A percentile compares a stretch with the other conserved stretches of the same genome.
These are phyloP conservation scores for Polyporus arcularius DNA, from an alignment of 768 basidiomycete genomes.

Conservation along the genomic window DNA sequence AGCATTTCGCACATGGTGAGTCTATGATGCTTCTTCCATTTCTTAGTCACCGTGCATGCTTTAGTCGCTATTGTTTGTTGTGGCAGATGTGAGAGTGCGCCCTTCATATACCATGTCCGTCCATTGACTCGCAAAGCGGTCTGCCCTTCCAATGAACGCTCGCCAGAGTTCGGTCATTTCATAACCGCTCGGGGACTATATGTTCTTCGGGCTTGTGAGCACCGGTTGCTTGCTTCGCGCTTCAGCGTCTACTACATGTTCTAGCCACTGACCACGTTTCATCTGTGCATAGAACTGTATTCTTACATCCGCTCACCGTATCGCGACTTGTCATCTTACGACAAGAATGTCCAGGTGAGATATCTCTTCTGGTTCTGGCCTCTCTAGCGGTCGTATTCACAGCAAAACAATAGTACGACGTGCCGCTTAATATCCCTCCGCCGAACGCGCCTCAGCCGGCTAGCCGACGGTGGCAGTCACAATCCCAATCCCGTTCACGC, in stretches of 20 bases:
- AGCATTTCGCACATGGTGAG: constrained; percentile 93
- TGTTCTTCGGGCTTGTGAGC: not conserved
- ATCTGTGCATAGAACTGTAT: constrained; percentile 72
- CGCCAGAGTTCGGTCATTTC: not conserved
- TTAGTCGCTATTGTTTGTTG: not conserved
- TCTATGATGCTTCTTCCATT: constrained; percentile 9
- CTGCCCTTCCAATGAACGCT: not conserved
- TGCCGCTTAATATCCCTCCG: constrained; percentile 43
- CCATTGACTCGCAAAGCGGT: not conserved
- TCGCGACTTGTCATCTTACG: constrained; percentile 81
- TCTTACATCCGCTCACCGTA: constrained; percentile 87
- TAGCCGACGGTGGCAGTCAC: constrained; percentile 31
- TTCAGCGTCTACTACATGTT: not conserved
- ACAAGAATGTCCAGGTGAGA: constrained; percentile 75
- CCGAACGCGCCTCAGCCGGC: constrained; percentile 28
- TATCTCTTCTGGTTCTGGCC: not conserved
- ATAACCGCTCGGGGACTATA: not conserved
- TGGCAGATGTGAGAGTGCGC: not conserved
- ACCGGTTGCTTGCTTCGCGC: not conserved
- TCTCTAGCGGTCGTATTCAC: not conserved
- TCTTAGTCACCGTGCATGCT: not conserved
- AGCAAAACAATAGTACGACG: constrained; percentile 53
- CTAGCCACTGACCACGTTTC: constrained; percentile 3
- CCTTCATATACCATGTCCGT: not conserved
- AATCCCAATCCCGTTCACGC: constrained; percentile 19